phyloP scores from a whole-genome alignment of 352 stramenopile genomes.

The Elongisporangium senticosum region DNA sequence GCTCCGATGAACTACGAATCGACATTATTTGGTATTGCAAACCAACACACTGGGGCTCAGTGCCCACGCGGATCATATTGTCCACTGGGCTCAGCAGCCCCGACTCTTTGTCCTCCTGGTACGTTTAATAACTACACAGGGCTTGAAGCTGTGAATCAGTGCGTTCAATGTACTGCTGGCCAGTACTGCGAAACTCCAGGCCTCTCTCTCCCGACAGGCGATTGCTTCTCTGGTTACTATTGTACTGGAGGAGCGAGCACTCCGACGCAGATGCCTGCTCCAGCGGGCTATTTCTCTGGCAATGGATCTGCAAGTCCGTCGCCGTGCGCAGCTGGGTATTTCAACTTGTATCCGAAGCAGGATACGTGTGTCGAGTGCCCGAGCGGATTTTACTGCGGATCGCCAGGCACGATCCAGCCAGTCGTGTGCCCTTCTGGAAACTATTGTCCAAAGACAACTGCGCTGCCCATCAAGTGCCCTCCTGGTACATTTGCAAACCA shows the following conservation, averaged over 20 bases:
- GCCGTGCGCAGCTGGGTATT: conserved; percentile 51
- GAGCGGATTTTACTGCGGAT: conserved; percentile 65
- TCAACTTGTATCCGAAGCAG: conserved; percentile 52
- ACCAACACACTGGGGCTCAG: conserved; percentile 54
- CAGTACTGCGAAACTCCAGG: conserved; percentile 73
- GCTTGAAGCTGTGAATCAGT: conserved; percentile 65
- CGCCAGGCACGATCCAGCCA: conserved; percentile 42
- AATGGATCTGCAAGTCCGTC: conserved; percentile 32
- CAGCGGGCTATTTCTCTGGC: conserved; percentile 45
- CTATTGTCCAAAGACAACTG: conserved; percentile 59
- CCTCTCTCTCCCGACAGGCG: conserved; percentile 53
- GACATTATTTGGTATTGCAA: conserved; percentile 56
- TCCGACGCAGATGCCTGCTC: conserved; percentile 51
- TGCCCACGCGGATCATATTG: conserved; percentile 72
- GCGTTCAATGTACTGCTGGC: conserved; percentile 69
- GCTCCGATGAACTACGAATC: conserved; percentile 80
- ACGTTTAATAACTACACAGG: conserved; percentile 75
- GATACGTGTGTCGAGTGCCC: conserved; percentile 58
- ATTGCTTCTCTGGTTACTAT: conserved; percentile 77
- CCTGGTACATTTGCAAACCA: conserved; percentile 51
- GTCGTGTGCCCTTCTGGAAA: conserved; percentile 48
- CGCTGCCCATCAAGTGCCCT: conserved; percentile 53
- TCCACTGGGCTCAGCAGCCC: conserved; percentile 48
- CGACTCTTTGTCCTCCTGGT: conserved; percentile 61
- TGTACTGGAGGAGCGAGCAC: conserved; percentile 53